Base-by-base conservation (phyloP, 306 rosid genomes). In the Prosopis cineraria region DNA sequence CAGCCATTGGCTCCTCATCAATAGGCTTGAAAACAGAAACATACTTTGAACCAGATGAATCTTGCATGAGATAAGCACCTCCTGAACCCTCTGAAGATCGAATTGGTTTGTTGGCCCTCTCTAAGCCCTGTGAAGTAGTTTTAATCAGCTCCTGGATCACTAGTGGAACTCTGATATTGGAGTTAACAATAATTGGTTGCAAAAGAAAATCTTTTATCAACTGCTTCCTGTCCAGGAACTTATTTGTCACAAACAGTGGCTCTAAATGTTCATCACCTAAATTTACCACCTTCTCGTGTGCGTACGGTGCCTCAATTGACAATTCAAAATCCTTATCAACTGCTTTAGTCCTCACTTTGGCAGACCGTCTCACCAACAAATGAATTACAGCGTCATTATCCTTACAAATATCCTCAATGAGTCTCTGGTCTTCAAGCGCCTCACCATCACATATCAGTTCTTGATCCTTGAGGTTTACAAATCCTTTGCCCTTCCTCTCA, bases 1-100 rank as follows among this genome's bases (percentile, higher is more conserved):
- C 77, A 41, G 96, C 96, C 93, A 85, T 84, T 22, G 93, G 97
- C 80, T 88, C 95, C 86, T 92, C 95, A 74, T 90, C 93, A 34
- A 76, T 81, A 50, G 97, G 96, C 87, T 88, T 90, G 85, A 90
- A 89, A 78, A 88, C 88, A 60, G 91, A 87, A 25, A 92, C 89
- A 87, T 83, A 87, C 34, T 83, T 88, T 34, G 60, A 30, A 68
- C 91, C 90, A 70, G 85, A 84, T 40, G 89, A 85, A 80, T 88
- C 92, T 83, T 78, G 88, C 93, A 90, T 90, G 72, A 90, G 88
- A 78, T 92, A 92, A 78, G 89, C 90, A 47, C 97, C 95, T 72
- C 97, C 97, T 2, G 89, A 80, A 66, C 97, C 97, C 84, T 92
- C 93, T 37, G 90, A 85, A 44, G 97, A 90, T 62, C 7, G 89